Conservation (phyloP, 225 moss, liverwort and hornwort genomes). For the Polytrichum formosum region DNA sequence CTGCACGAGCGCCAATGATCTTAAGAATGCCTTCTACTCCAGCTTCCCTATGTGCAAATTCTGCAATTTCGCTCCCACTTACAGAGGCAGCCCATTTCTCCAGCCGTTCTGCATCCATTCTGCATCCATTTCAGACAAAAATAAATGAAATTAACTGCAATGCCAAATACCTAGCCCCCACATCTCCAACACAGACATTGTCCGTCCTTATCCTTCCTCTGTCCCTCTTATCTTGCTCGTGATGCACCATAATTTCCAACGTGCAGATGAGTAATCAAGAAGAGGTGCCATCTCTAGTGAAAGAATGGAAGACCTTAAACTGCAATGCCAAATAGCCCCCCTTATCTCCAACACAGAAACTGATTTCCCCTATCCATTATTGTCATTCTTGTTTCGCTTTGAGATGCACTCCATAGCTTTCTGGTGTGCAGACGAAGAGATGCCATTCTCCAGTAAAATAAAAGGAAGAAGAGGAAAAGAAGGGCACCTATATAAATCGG, state of each 20-base stretch:
- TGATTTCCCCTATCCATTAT: too few relatives aligned
- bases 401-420: too few relatives aligned
- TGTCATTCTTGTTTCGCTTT: too few relatives aligned
- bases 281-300: too few relatives aligned
- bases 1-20: constrained; percentile 78
- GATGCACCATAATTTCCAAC: too few relatives aligned
- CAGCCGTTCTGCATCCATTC: constrained; percentile 72
- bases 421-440: too few relatives aligned
- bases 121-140: constrained; percentile 17
- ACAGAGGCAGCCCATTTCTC: constrained; percentile 82
- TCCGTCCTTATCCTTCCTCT: too few relatives aligned
- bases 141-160: background rate
- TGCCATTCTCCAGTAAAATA: too few relatives aligned
- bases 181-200: background rate
- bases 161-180: background rate
- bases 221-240: too few relatives aligned
- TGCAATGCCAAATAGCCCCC: background rate
- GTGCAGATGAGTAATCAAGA: too few relatives aligned
- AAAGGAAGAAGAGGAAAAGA: background rate
- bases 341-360: background rate
- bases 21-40: constrained; percentile 64
- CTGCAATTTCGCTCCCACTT: constrained; percentile 52
- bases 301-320: background rate
- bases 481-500: constrained; percentile 67
- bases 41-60: constrained; percentile 58